These are phyloP conservation scores for Cryomyces minteri DNA, from an alignment of 495 filamentous ascomycete species.

Conservation along the genomic window DNA sequence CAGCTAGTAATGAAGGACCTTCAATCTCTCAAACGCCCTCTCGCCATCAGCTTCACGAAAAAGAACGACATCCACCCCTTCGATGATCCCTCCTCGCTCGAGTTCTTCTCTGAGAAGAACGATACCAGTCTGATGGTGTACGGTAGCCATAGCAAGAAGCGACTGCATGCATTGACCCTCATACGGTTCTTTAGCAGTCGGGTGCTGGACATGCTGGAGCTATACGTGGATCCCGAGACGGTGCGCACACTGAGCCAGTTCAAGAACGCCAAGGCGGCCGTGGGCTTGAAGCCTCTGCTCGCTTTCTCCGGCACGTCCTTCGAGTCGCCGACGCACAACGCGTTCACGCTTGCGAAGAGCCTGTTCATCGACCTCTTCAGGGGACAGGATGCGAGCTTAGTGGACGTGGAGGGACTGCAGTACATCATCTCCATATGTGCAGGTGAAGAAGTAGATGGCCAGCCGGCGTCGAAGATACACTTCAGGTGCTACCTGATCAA, in stretches of 20 bases:
- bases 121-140: constrained; percentile 70
- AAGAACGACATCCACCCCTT: constrained; percentile 91
- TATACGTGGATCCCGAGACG: constrained; percentile 50
- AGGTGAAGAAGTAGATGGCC: constrained; percentile 42
- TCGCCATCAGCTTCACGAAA: constrained; percentile 77
- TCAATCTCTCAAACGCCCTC: constrained; percentile 57
- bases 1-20: constrained; percentile 71
- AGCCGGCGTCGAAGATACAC: constrained; percentile 51
- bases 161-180: constrained; percentile 77
- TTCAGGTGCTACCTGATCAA: constrained; percentile 67
- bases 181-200: constrained; percentile 64
- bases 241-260: constrained; percentile 55
- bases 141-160: constrained; percentile 74
- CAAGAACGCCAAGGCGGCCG: constrained; percentile 61
- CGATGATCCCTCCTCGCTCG: constrained; percentile 67
- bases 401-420: constrained; percentile 88
- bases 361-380: constrained; percentile 84
- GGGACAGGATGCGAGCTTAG: constrained; percentile 49
- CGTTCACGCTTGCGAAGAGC: constrained; percentile 69
- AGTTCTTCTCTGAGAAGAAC: constrained; percentile 92
- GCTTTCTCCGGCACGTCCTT: constrained; percentile 71
- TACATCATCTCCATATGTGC: constrained; percentile 69
- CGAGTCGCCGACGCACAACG: constrained; percentile 52
- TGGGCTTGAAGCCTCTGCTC: constrained; percentile 76
- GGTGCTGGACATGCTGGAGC: constrained; percentile 84